These are phyloP conservation scores for Solanum hybrid DNA, from an alignment of 305 asterid genomes.

Conservation along the genomic window DNA sequence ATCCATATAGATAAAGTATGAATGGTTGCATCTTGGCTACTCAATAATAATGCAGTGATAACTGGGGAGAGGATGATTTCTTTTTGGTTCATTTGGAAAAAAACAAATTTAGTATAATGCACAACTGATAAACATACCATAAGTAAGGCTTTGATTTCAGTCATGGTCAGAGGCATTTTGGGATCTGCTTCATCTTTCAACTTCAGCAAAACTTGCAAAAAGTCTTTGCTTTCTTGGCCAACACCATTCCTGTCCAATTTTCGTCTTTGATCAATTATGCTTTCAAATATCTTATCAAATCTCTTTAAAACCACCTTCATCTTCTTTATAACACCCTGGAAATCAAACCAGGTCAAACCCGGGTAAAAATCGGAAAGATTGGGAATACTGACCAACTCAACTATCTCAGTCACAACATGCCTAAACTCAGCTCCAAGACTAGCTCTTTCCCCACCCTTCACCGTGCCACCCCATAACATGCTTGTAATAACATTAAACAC, in stretches of 20 bases:
- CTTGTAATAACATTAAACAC: constrained; percentile 55
- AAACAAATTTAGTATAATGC: background rate
- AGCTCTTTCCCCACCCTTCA: constrained; percentile 38
- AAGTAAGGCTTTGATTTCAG: too few relatives aligned
- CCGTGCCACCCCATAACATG: constrained; percentile 71
- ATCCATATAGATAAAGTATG: background rate
- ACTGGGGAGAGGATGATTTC: background rate
- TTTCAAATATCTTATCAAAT: too few relatives aligned
- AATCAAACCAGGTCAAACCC: too few relatives aligned
- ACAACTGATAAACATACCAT: background rate
- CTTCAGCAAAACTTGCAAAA: too few relatives aligned
- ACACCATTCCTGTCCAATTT: background rate
- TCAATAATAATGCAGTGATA: background rate
- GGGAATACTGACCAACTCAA: constrained; percentile 6
- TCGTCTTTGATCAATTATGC: too few relatives aligned
- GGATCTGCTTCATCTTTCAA: background rate
- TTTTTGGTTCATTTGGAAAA: background rate
- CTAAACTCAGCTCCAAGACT: background rate
- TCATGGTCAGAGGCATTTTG: too few relatives aligned
- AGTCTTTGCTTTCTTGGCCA: too few relatives aligned
- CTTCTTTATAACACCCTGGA: too few relatives aligned
- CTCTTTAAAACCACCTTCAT: too few relatives aligned
- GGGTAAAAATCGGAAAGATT: too few relatives aligned
- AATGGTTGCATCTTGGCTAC: background rate
- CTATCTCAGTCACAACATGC: too few relatives aligned